Evolutionary conservation across 23 red algal genomes (phyloP).

Genomic region (Gracilaria vermiculophylla): DNA sequence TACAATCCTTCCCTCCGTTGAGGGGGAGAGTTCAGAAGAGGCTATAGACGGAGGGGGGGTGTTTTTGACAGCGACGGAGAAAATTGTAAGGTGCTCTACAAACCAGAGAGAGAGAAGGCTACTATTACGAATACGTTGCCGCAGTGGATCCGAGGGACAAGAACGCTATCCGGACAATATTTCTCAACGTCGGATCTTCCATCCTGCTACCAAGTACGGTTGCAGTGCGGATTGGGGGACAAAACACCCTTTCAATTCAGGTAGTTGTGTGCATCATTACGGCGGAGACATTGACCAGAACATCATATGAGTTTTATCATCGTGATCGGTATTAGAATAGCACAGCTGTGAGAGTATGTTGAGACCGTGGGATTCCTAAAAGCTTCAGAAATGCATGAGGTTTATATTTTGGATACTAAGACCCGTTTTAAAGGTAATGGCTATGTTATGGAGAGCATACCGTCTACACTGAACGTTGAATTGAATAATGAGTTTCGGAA

Average conservation of each 20-base stretch:
- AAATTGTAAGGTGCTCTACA: too few species aligned
- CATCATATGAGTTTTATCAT: background rate
- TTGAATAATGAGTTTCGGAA: background rate
- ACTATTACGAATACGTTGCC: background rate
- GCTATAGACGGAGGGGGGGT: too few species aligned
- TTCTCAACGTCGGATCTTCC: background rate
- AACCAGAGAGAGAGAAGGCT: too few species aligned
- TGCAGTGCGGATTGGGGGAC: background rate
- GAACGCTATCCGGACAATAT: background rate
- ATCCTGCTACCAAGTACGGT: background rate
- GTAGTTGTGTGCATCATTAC: background rate
- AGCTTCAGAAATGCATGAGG: background rate
- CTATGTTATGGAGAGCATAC: background rate
- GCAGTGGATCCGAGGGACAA: background rate
- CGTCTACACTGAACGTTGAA: background rate
- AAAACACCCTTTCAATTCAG: background rate
- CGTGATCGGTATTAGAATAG: too few species aligned
- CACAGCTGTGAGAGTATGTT: background rate
- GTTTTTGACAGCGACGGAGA: too few species aligned
- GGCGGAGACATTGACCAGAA: background rate
- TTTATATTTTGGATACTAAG: background rate
- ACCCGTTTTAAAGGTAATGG: background rate
- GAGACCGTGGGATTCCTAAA: background rate
- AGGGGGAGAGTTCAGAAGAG: too few species aligned
- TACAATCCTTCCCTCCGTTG: too few species aligned